phyloP scores from a whole-genome alignment of 768 basidiomycete species.

The Boletus reticulatus region DNA sequence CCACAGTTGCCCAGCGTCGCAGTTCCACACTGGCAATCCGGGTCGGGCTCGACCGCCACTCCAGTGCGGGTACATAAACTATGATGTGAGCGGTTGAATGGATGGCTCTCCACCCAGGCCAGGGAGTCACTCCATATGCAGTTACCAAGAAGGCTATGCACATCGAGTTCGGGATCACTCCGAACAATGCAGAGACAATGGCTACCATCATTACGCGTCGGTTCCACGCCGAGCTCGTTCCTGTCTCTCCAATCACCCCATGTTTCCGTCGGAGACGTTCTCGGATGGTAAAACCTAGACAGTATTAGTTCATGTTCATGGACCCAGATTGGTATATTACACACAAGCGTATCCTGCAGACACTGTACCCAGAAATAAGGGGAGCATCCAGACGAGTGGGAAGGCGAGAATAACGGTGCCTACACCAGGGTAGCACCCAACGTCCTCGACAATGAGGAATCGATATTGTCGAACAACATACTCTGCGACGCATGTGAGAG shows the following conservation, averaged over 20 bases:
- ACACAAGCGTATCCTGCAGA: conserved; percentile 40
- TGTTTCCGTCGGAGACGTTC: not conserved
- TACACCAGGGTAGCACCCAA: conserved; percentile 42
- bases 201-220: conserved; percentile 14
- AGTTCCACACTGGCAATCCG: conserved; percentile 1
- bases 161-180: conserved; percentile 12
- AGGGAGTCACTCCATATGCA: conserved; percentile 7
- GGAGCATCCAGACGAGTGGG: conserved; percentile 44
- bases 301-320: not conserved
- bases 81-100: conserved; percentile 13
- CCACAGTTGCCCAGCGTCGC: conserved; percentile 17
- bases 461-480: conserved; percentile 52
- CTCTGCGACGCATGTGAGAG: conserved; percentile 25
- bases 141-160: conserved; percentile 5
- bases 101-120: conserved; percentile 20
- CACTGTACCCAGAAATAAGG: conserved; percentile 43
- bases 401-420: conserved; percentile 36
- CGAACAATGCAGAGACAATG: conserved; percentile 2
- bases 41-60: conserved; percentile 5
- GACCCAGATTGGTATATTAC: not conserved
- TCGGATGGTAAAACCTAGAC: conserved; percentile 9
- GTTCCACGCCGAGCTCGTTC: conserved; percentile 1
- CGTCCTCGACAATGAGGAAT: conserved; percentile 46
- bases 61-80: conserved; percentile 1
- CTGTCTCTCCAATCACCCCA: not conserved